Base-by-base conservation (phyloP, 2,329 filamentous ascomycete genomes). In the Trichoderma endophyticum region DNA sequence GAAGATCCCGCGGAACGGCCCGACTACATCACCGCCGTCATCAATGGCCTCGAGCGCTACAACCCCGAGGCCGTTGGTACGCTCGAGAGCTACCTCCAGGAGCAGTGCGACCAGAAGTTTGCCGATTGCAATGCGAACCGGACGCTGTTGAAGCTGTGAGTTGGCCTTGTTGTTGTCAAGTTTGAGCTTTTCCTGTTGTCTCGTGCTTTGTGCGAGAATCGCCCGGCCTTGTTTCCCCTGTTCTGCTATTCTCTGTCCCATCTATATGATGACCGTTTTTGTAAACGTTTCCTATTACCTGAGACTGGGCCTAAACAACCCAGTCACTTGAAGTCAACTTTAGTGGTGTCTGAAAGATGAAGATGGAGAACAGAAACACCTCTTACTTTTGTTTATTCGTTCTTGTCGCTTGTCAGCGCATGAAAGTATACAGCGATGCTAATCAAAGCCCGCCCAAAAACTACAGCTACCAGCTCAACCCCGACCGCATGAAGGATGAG, bases 261-360 rank as follows among this genome's bases (percentile, higher is more conserved):
- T 39, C 62, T 61, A 68, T 75, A 87, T 93, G 93, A 97, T 95
- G 93, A 94, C 88, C 82, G 85, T 87, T 83, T 70, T 77, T 84
- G 85, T 90, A 84, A 92, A 97, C 93, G 94, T 97, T 97, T 97
- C 93, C 93, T 97, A 97, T 97, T 97, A 97, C 89, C 93, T 93
- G 94, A 97, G 84, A 83, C 84, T 83, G 81, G 84, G 84, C 86
- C 85, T 82, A 83, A 71, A 65, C 61, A 34, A 57, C 61, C 73
- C 43, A 36, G 48, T 66, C 72, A 59, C 71, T 71, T 74, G 75
- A 75, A 76, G 75, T 74, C 74, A 76, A 60, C 73, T 72, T 91
- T 91, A 91, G 88, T 87, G 91, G 86, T 91, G 90, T 91, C 92
- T 94, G 92, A 95, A 69, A 68, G 21, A 48, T 18, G 34, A 60